Base-by-base conservation (phyloP, 257 asterid species). In the Solanum chiquidenum region DNA sequence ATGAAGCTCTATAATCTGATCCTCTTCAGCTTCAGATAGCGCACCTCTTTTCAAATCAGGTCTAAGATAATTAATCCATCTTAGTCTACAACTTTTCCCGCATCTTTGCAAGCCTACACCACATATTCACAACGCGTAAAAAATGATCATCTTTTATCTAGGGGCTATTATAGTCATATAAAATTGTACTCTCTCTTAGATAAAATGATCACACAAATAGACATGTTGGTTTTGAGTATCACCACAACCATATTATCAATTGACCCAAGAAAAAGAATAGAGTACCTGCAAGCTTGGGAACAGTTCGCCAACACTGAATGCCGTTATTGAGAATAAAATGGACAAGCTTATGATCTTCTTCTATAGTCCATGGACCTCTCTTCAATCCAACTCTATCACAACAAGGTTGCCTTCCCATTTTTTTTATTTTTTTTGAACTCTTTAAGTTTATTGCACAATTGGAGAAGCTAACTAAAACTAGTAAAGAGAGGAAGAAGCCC, bases 331-430 rank as follows among this genome's bases (percentile, higher is more conserved):
- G 87, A n/a, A 95, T 92, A 74, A 92, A 95, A 49, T 73, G 88
- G 68, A 91, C 90, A 34, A 95, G 94, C 71, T 92, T 95, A 20
- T 90, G 94, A 83, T 95, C 98, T 91, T 95, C 98, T 86, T 94
- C 94, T 1, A 91, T 89, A 31, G 95, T 92, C 98, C 98, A 95
- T 74, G 96, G 94, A 86, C 98, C 96, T 91, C 93, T 92, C 89
- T 95, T 95, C 80, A 95, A 37, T 12, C 98, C 98, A 18, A 89
- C 85, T 87, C 90, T 92, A 27, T 95, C 97, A 86, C 97, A 95
- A 76, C 98, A 95, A 85, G 96, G 94, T 44, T 92, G 93, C 31
- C 98, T 95, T 76, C 96, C 98, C 98, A 95, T 95, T 83, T 86
- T 83, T 25, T 18, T 60, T 10, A 10, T 0, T 49, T 49, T 83